A percentile compares a stretch with the other conserved stretches of the same genome.
phyloP scores from a whole-genome alignment of 345 rosid species.

The Aquilaria yunnanensis region DNA sequence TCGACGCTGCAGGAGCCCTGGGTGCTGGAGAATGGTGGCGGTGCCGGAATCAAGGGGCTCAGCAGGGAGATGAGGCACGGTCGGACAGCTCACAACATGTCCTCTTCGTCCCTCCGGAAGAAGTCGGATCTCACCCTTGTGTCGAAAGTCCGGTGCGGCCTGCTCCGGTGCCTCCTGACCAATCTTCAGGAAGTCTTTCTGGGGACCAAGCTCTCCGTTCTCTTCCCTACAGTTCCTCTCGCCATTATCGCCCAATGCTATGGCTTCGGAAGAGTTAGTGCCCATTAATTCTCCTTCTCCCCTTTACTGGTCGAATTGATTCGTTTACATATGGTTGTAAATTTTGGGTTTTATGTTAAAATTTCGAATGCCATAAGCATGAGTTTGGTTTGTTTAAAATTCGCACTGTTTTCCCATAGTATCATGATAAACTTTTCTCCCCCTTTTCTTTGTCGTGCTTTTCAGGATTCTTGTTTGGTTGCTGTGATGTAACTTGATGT shows the following conservation, averaged over 20 bases:
- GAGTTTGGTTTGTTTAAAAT: too few relatives aligned
- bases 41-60: conserved; percentile 24
- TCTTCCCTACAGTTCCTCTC: conserved; percentile 70
- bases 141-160: conserved; percentile 41
- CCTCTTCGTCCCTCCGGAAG: conserved; percentile 71
- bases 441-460: background rate
- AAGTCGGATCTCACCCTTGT: conserved; percentile 65
- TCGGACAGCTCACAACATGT: conserved; percentile 82
- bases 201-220: conserved; percentile 75
- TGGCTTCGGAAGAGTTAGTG: conserved; percentile 55
- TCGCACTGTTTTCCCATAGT: too few relatives aligned
- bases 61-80: conserved; percentile 60
- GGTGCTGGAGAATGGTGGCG: conserved; percentile 43
- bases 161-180: conserved; percentile 38
- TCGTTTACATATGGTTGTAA: too few relatives aligned
- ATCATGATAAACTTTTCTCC: background rate
- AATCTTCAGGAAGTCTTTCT: conserved; percentile 83
- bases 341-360: too few relatives aligned
- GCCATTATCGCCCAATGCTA: conserved; percentile 52
- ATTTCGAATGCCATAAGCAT: too few relatives aligned
- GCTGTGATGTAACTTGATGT: too few relatives aligned
- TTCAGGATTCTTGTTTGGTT: background rate
- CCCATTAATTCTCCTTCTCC: too few relatives aligned
- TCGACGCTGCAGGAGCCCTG: conserved; percentile 31
- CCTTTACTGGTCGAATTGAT: too few relatives aligned